Evolutionary conservation across 306 rosid genomes (phyloP).

Genomic region (Sechiopsis laciniata): DNA sequence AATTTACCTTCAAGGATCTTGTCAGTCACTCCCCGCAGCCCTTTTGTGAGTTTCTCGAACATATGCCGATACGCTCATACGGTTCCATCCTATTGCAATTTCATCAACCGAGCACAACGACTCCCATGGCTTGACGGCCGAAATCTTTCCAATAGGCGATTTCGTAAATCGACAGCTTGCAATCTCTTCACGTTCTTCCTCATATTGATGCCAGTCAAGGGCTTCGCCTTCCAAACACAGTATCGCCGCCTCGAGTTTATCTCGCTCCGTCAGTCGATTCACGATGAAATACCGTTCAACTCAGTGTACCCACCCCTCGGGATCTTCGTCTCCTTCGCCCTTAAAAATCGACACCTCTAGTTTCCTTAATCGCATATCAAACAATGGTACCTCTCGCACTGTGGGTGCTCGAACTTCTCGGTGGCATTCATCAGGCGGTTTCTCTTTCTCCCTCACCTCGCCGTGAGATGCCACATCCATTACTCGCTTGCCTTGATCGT

Average conservation of each 20-base stretch:
- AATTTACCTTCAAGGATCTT: neutral
- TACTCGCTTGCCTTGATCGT: no score
- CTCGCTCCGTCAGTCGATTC: no score
- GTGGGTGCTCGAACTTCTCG: no score
- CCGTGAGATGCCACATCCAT: no score
- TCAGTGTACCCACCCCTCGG: neutral
- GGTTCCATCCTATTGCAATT: neutral
- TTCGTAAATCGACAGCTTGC: neutral
- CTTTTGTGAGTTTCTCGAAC: no score
- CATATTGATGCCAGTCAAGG: neutral
- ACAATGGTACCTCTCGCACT: no score
- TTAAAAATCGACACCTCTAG: no score
- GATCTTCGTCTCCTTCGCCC: neutral
- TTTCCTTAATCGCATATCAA: no score
- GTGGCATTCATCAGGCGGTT: no score
- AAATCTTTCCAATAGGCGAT: neutral
- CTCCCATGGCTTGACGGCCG: neutral
- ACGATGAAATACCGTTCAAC: no score
- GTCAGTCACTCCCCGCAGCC: neutral
- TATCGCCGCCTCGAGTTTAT: neutral
- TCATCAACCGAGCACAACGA: neutral
- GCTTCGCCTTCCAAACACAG: neutral
- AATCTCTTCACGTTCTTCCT: neutral
- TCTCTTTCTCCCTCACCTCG: no score
- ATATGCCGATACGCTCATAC: neutral